Evolutionary conservation across 2,329 filamentous ascomycete genomes (phyloP).

Genomic region (Ceratocystis cacaofunesta): DNA sequence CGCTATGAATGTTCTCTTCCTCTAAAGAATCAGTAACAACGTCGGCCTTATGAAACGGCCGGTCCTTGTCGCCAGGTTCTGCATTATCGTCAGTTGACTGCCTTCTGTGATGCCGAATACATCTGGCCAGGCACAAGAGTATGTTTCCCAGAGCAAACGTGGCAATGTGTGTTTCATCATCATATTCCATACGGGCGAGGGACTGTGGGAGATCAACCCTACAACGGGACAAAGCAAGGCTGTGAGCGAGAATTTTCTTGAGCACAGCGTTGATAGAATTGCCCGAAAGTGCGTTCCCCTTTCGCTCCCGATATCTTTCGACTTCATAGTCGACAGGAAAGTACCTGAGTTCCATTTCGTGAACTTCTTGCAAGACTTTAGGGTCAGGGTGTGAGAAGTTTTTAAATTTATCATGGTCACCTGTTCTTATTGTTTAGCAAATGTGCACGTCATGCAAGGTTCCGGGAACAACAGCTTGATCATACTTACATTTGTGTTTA

Average conservation of each 20-base stretch:
- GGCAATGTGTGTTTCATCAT: neutral
- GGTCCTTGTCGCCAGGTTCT: neutral
- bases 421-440: neutral
- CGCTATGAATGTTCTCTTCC: neutral
- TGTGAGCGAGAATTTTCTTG: neutral
- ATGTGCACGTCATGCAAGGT: neutral
- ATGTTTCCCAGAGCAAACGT: neutral
- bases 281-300: neutral
- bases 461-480: neutral
- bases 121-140: neutral
- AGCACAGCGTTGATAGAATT: neutral
- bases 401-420: too few relatives aligned
- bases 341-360: neutral
- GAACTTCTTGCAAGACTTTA: too few relatives aligned
- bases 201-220: neutral
- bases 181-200: neutral
- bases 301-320: neutral
- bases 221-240: neutral
- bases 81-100: neutral
- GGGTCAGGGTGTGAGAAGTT: too few relatives aligned
- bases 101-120: neutral
- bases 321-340: neutral
- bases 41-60: neutral
- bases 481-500: conserved; percentile 33
- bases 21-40: neutral